phyloP scores from a whole-genome alignment of 108 stramenopile species.

The Cyclotella sp. region DNA sequence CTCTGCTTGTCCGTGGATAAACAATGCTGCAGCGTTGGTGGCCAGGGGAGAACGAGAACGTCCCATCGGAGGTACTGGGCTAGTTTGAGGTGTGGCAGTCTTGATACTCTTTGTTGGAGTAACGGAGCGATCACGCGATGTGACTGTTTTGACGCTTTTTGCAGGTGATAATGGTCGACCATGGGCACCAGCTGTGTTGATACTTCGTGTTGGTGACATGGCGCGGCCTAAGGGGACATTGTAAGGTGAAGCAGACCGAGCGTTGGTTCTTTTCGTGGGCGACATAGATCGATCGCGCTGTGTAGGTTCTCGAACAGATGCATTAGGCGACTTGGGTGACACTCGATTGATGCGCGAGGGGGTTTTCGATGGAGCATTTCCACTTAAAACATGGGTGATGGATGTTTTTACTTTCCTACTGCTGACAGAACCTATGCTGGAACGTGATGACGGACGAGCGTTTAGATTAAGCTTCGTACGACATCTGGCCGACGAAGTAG shows the following conservation, averaged over 20 bases:
- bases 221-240: not conserved
- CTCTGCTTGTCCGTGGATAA: constrained; percentile 53
- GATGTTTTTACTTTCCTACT: not conserved
- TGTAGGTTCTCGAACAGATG: not conserved
- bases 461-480: not conserved
- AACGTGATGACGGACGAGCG: constrained; percentile 33
- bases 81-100: not conserved
- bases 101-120: constrained; percentile 6
- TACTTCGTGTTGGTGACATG: constrained; percentile 3
- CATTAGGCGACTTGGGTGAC: constrained; percentile 6
- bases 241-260: no score
- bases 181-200: not conserved
- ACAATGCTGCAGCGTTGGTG: constrained; percentile 39
- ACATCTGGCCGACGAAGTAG: not conserved
- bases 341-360: not conserved
- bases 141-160: not conserved
- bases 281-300: constrained; percentile 7
- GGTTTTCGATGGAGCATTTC: not conserved
- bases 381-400: not conserved
- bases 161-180: constrained; percentile 15
- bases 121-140: not conserved
- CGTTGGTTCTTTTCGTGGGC: not conserved
- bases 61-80: not conserved
- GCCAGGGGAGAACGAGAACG: not conserved
- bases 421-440: constrained; percentile 10